A percentile compares a stretch with the other conserved stretches of the same genome.
Conservation (phyloP, 2,329 filamentous ascomycete genomes). For the Cryphonectria japonica region DNA sequence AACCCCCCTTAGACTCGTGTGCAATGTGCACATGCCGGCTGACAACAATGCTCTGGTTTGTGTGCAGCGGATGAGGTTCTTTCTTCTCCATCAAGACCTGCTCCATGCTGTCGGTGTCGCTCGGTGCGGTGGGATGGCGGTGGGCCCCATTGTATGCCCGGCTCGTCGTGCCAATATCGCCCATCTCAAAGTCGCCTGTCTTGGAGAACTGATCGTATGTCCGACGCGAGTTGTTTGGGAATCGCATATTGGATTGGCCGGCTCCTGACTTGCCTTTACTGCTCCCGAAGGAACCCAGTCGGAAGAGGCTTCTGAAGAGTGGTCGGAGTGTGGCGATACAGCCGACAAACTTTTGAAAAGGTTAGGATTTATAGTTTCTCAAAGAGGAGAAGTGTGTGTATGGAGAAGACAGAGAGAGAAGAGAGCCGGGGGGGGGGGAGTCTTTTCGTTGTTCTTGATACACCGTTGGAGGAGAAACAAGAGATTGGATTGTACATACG, state of each 20-base stretch:
- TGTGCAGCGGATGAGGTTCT: background rate
- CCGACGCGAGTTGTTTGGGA: constrained; percentile 22
- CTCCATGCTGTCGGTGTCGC: constrained; percentile 23
- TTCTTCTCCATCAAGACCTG: constrained; percentile 21
- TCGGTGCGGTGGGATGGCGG: constrained; percentile 7
- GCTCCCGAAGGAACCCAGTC: constrained; percentile 23
- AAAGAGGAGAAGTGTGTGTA: background rate
- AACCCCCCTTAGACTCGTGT: constrained; percentile 1
- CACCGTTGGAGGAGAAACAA: background rate
- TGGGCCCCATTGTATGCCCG: constrained; percentile 20
- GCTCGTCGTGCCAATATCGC: constrained; percentile 24
- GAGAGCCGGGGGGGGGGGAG: background rate
- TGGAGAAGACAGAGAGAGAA: background rate
- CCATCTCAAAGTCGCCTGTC: constrained; percentile 23
- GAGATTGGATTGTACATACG: background rate
- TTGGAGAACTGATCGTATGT: constrained; percentile 21
- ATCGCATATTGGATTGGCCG: constrained; percentile 11
- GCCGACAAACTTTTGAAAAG: constrained; percentile 17
- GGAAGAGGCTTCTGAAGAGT: constrained; percentile 26
- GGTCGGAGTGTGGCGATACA: constrained; percentile 27
- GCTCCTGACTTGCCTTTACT: constrained; percentile 15
- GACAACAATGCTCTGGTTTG: constrained; percentile 20
- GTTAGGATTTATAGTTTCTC: background rate
- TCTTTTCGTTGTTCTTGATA: background rate
- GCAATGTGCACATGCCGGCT: constrained; percentile 25